phyloP scores from a whole-genome alignment of 2,329 filamentous ascomycete species.

The Fusarium sp. region DNA sequence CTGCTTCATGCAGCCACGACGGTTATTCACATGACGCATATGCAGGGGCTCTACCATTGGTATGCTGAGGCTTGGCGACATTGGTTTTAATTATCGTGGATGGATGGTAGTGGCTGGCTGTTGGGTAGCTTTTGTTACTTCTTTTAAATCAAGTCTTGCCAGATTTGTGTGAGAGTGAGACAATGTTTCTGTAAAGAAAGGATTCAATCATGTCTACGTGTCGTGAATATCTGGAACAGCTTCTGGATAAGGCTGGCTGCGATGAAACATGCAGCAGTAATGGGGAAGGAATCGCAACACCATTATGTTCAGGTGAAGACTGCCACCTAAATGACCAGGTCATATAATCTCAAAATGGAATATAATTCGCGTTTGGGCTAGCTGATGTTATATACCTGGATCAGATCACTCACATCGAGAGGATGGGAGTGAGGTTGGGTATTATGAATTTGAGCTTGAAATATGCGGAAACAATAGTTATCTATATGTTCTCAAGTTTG shows the following conservation, averaged over 20 bases:
- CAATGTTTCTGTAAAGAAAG: not conserved
- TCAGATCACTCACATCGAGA: too few relatives aligned
- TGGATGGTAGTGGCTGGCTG: not conserved
- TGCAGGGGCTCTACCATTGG: not conserved
- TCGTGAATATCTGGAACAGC: not conserved
- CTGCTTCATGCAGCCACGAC: not conserved
- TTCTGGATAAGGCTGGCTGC: not conserved
- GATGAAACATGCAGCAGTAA: not conserved
- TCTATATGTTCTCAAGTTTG: too few relatives aligned
- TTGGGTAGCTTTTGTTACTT: not conserved
- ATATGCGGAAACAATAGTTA: too few relatives aligned
- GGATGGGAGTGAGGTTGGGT: too few relatives aligned
- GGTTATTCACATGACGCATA: not conserved
- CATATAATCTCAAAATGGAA: too few relatives aligned
- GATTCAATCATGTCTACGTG: too few relatives aligned
- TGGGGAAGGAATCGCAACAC: fast-evolving
- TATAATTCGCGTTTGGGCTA: too few relatives aligned
- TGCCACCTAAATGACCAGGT: too few relatives aligned
- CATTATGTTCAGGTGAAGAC: too few relatives aligned
- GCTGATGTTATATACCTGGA: too few relatives aligned
- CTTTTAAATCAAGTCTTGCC: not conserved
- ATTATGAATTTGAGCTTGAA: too few relatives aligned
- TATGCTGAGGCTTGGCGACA: not conserved
- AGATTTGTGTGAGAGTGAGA: not conserved
- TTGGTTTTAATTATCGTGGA: not conserved